These are phyloP conservation scores for Penium margaritaceum DNA, from an alignment of 139 green algal genomes.

Conservation along the genomic window DNA sequence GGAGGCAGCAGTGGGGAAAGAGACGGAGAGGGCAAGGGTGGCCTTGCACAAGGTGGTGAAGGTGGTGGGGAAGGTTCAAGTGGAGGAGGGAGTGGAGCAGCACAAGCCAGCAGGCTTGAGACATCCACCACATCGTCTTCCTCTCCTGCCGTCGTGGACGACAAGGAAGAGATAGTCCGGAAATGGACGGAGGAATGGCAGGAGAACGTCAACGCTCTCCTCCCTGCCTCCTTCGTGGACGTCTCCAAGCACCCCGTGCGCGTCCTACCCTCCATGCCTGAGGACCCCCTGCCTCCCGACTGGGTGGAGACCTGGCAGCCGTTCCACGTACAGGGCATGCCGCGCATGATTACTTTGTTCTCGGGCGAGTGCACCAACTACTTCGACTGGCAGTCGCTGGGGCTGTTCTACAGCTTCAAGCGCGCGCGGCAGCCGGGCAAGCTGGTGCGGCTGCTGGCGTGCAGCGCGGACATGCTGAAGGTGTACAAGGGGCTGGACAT, in stretches of 20 bases:
- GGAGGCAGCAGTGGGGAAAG: no score
- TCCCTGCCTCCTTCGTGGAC: not conserved
- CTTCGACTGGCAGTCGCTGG: constrained; percentile 40
- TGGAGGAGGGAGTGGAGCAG: no score
- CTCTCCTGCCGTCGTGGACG: not conserved
- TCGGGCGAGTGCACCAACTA: constrained; percentile 33
- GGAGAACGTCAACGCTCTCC: not conserved
- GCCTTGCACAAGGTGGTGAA: no score
- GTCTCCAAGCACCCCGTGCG: not conserved
- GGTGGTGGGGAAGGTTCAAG: no score
- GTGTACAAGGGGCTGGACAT: constrained; percentile 31
- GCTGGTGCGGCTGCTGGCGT: constrained; percentile 28
- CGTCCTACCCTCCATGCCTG: no score
- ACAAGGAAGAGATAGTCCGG: not conserved
- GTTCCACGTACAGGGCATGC: no score
- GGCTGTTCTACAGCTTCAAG: constrained; percentile 27
- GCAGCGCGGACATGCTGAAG: constrained; percentile 7
- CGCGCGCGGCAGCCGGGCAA: constrained; percentile 25
- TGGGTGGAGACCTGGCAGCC: no score
- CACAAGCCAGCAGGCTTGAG: no score
- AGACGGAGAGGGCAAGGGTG: no score
- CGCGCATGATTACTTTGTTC: constrained; percentile 22
- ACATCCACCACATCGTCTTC: no score
- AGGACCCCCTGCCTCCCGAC: no score
- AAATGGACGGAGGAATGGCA: not conserved